phyloP scores from a whole-genome alignment of 208 protist species.

The Wallacemonas sp. region DNA sequence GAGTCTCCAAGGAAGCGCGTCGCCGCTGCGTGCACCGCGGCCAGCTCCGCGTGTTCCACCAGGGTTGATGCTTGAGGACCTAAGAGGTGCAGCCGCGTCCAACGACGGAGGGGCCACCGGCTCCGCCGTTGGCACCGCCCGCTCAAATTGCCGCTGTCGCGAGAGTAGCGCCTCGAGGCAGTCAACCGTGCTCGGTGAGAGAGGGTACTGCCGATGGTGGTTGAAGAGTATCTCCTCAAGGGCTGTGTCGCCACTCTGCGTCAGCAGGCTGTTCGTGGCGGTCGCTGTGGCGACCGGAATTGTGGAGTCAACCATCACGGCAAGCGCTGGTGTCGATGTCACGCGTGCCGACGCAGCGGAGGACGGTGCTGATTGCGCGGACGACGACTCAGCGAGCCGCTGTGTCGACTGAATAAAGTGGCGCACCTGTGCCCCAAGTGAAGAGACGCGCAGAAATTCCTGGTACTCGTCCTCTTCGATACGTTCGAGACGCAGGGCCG shows the following conservation, averaged over 20 bases:
- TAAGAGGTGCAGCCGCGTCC: too few relatives aligned
- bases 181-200: not conserved
- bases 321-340: not conserved
- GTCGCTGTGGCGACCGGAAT: not conserved
- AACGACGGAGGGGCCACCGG: too few relatives aligned
- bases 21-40: not conserved
- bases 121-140: not conserved
- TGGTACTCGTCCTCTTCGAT: conserved; percentile 10
- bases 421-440: not conserved
- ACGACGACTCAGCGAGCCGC: not conserved
- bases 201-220: not conserved
- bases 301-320: not conserved
- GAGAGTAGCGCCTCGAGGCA: conserved; percentile 1
- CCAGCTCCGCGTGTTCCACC: not conserved
- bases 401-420: conserved; percentile 1
- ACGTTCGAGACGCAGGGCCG: not conserved
- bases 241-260: not conserved
- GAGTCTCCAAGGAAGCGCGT: conserved; percentile 1
- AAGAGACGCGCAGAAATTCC: not conserved
- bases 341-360: not conserved
- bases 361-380: not conserved
- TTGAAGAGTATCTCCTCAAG: conserved; percentile 8
- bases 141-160: not conserved
- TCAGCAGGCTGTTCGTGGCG: not conserved
- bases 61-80: not conserved